A percentile compares a stretch with the other conserved stretches of the same genome.
These are phyloP conservation scores for Cyanidioschyzon merolae DNA, from an alignment of 23 red algal species.

Conservation along the genomic window DNA sequence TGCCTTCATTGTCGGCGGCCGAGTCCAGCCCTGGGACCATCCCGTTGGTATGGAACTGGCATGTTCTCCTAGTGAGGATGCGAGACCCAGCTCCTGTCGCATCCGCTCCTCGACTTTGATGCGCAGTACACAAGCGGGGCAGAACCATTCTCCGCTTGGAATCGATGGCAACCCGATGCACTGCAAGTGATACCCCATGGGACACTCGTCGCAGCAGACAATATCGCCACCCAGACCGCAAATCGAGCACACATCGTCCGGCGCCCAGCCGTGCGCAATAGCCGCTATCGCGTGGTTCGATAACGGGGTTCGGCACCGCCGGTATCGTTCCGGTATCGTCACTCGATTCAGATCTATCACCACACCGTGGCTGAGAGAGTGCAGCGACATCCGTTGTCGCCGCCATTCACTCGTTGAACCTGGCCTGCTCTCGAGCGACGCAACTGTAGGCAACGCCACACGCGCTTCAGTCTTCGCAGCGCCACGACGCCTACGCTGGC, in stretches of 20 bases:
- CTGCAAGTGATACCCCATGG: constrained; percentile 19
- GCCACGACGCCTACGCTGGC: no score
- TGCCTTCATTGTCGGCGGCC: neutral
- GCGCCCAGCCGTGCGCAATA: constrained; percentile 16
- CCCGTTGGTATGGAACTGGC: neutral
- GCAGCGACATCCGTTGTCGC: neutral
- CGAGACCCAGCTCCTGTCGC: neutral
- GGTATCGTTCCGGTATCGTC: constrained; percentile 1
- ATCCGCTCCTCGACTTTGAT: constrained; percentile 7
- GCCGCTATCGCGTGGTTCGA: constrained; percentile 15
- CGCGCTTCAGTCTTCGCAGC: no score
- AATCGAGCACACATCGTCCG: constrained; percentile 12
- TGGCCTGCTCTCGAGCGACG: neutral
- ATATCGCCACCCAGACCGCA: constrained; percentile 15
- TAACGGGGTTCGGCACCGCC: neutral
- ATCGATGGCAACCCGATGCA: neutral
- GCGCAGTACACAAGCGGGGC: constrained; percentile 2
- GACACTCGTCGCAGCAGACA: constrained; percentile 18
- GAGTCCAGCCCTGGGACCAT: neutral
- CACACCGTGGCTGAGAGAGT: neutral
- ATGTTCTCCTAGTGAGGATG: neutral
- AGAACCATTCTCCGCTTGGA: neutral
- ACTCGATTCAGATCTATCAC: neutral
- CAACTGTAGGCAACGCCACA: no score
- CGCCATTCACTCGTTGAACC: neutral